Conservation (phyloP, 2,329 filamentous ascomycete species). For the Colletotrichum endophyticum region DNA sequence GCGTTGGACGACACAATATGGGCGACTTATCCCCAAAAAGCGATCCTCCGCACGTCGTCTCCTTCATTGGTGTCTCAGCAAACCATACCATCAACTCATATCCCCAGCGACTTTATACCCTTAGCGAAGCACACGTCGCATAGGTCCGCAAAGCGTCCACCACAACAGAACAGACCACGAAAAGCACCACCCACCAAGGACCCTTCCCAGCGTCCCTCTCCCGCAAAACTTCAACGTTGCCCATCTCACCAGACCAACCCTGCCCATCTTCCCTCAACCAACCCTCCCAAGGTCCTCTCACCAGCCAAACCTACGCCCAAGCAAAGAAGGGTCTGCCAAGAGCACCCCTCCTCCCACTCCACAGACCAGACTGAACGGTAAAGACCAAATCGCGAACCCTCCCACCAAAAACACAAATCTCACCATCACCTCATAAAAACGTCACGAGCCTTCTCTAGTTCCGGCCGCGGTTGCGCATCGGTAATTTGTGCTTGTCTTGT, state of each 20-base stretch:
- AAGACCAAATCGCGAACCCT: neutral
- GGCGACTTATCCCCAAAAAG: too few relatives aligned
- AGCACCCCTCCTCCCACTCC: neutral
- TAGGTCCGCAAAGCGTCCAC: neutral
- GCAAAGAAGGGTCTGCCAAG: neutral
- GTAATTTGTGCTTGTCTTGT: neutral
- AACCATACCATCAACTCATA: neutral
- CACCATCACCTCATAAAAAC: neutral
- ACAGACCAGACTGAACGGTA: too few relatives aligned
- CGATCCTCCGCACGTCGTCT: neutral
- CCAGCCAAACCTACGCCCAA: neutral
- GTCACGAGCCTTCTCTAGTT: neutral
- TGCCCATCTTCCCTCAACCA: neutral
- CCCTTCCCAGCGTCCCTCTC: neutral
- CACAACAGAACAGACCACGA: neutral
- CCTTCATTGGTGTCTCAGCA: neutral
- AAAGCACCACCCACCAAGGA: neutral
- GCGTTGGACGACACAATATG: too few relatives aligned
- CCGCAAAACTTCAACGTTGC: neutral
- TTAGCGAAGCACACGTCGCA: too few relatives aligned
- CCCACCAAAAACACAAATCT: neutral
- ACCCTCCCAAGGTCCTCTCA: neutral
- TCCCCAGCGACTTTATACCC: neutral
- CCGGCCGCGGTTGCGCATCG: neutral
- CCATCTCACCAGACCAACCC: neutral